A percentile compares a stretch with the other conserved stretches of the same genome.
Conservation (phyloP, 495 filamentous ascomycete species). For the Aspergillus incahuasiensis region DNA sequence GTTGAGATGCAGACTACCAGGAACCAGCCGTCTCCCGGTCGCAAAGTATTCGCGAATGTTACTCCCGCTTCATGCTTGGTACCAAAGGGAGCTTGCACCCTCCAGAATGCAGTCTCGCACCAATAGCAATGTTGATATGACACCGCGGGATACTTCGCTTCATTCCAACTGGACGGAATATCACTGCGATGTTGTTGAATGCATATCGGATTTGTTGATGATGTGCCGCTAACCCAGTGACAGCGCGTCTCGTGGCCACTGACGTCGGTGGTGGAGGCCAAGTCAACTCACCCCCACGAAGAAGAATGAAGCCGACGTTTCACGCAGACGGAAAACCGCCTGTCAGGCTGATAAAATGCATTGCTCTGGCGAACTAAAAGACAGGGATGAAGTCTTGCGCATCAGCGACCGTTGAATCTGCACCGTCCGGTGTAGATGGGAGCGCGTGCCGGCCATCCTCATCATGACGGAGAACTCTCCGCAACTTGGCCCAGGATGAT, state of each 20-base stretch:
- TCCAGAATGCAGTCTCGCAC: background rate
- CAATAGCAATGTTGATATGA: background rate
- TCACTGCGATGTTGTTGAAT: background rate
- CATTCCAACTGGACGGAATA: background rate
- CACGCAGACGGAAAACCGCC: background rate
- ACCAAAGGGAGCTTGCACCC: background rate
- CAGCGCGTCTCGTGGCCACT: slow-evolving; percentile 6
- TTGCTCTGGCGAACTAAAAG: background rate
- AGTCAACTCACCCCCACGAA: background rate
- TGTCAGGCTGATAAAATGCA: background rate
- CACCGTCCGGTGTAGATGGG: background rate
- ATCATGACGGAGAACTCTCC: background rate
- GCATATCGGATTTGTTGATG: background rate
- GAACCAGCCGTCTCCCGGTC: background rate
- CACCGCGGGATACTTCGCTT: background rate
- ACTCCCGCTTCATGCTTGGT: background rate
- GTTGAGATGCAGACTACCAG: background rate
- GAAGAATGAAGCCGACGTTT: background rate
- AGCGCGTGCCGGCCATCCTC: background rate
- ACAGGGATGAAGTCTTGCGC: background rate
- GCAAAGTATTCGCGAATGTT: background rate
- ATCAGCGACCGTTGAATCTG: background rate
- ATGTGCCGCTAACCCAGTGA: slow-evolving; percentile 2
- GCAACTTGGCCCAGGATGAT: background rate
- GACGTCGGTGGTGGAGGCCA: slow-evolving; percentile 16